A percentile compares a stretch with the other conserved stretches of the same genome.
These are phyloP conservation scores for Fraxinus angustifolia DNA, from an alignment of 305 asterid genomes.

Conservation along the genomic window DNA sequence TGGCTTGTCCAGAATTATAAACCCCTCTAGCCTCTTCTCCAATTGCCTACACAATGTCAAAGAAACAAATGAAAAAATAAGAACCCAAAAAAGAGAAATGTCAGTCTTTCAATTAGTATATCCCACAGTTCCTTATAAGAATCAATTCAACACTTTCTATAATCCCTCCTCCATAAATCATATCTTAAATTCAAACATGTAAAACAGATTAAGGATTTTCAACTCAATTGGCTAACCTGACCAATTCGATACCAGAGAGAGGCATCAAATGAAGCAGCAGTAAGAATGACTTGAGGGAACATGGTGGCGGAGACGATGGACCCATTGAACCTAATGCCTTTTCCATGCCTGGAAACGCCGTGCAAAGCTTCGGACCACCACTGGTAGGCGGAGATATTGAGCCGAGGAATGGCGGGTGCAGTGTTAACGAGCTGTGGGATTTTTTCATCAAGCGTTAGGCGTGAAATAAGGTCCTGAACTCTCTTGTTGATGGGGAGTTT, in stretches of 20 bases:
- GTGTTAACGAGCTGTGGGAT: slow-evolving; percentile 61
- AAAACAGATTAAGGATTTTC: neutral
- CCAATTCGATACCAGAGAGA: slow-evolving; percentile 65
- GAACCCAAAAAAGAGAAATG: neutral
- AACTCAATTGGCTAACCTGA: slow-evolving; percentile 33
- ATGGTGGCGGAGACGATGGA: slow-evolving; percentile 51
- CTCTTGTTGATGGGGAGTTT: slow-evolving; percentile 38
- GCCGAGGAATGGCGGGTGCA: slow-evolving; percentile 61
- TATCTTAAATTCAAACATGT: neutral
- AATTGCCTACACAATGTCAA: slow-evolving; percentile 38
- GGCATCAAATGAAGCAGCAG: slow-evolving; percentile 60
- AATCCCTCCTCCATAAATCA: neutral
- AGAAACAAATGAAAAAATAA: neutral
- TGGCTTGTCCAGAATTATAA: slow-evolving; percentile 66
- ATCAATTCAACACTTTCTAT: neutral
- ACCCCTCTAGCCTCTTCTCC: slow-evolving; percentile 71
- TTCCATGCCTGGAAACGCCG: slow-evolving; percentile 61
- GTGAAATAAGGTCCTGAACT: slow-evolving; percentile 56
- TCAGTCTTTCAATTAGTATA: neutral
- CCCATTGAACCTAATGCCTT: slow-evolving; percentile 54
- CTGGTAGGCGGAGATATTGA: slow-evolving; percentile 60
- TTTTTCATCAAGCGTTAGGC: slow-evolving; percentile 69
- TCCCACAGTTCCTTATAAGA: neutral
- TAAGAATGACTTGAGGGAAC: slow-evolving; percentile 70
- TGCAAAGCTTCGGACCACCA: slow-evolving; percentile 92